Percentiles rank a stretch among this genome's conserved stretches.
Conservation (phyloP, 108 stramenopile species). For the Fragilaria crotonensis region DNA sequence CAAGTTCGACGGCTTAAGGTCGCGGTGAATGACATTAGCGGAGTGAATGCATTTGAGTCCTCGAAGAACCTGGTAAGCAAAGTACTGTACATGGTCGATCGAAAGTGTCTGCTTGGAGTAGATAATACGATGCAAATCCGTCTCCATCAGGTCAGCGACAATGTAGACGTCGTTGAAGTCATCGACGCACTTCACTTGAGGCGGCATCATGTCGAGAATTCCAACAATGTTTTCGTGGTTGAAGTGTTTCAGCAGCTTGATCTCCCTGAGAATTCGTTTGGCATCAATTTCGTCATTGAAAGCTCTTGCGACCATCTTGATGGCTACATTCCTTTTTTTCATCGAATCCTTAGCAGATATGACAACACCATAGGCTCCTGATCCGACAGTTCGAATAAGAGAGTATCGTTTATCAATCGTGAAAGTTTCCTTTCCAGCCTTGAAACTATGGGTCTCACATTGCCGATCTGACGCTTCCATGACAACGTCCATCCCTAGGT, state of each 20-base stretch:
- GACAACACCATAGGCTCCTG: constrained; percentile 98
- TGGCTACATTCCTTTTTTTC: constrained; percentile 76
- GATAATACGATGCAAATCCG: constrained; percentile 98
- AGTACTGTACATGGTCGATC: constrained; percentile 97
- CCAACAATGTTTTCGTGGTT: constrained; percentile 89
- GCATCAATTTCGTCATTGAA: constrained; percentile 99
- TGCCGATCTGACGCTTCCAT: constrained; percentile 20
- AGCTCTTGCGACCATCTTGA: constrained; percentile 95
- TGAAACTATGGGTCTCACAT: constrained; percentile 71
- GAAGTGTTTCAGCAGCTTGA: constrained; percentile 90
- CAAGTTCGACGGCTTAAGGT: constrained; percentile 96
- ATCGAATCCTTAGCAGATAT: constrained; percentile 80
- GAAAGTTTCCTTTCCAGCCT: constrained; percentile 77
- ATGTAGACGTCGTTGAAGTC: constrained; percentile 98
- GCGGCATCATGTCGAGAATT: constrained; percentile 85
- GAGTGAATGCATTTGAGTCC: constrained; percentile 98
- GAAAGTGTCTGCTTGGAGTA: constrained; percentile 95
- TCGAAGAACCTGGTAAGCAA: constrained; percentile 94
- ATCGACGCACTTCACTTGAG: constrained; percentile 69
- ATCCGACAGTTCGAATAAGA: constrained; percentile 82
- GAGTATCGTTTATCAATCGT: constrained; percentile 79
- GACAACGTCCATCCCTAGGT: constrained; percentile 47
- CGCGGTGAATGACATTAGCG: constrained; percentile 97
- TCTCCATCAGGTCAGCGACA: constrained; percentile 97
- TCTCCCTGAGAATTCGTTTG: constrained; percentile 98